These are phyloP conservation scores for Hypoxylon intermedium DNA, from an alignment of 495 filamentous ascomycete species.

Conservation along the genomic window DNA sequence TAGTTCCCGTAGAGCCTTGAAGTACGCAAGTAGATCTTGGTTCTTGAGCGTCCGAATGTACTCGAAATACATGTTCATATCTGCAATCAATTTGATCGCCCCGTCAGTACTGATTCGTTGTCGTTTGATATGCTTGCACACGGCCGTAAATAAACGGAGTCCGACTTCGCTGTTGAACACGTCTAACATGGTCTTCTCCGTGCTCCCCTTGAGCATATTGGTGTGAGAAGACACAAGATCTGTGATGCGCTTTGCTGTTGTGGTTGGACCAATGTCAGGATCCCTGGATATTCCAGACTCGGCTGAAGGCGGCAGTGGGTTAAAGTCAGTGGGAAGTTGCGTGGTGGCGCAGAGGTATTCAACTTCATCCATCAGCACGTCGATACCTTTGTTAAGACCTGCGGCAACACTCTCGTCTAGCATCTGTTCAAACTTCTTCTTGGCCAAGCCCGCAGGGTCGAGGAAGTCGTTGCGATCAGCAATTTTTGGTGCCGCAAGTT, in stretches of 20 bases:
- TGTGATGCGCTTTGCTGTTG: constrained; percentile 79
- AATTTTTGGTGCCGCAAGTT: constrained; percentile 80
- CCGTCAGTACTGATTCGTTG: constrained; percentile 91
- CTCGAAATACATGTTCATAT: constrained; percentile 91
- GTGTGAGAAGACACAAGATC: constrained; percentile 87
- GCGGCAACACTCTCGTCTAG: constrained; percentile 96
- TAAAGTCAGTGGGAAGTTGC: constrained; percentile 88
- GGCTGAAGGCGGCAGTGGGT: constrained; percentile 59
- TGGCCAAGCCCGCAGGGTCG: constrained; percentile 87
- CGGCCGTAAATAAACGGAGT: constrained; percentile 81
- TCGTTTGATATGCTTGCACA: constrained; percentile 97
- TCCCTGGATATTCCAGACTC: constrained; percentile 34
- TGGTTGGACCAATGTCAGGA: constrained; percentile 79
- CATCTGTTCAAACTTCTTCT: constrained; percentile 99
- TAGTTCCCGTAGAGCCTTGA: constrained; percentile 88
- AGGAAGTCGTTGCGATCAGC: constrained; percentile 94
- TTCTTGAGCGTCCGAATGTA: constrained; percentile 85
- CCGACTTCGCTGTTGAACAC: constrained; percentile 99
- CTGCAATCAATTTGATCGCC: constrained; percentile 90
- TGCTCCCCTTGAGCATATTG: constrained; percentile 87
- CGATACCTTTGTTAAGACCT: constrained; percentile 95
- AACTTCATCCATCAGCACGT: constrained; percentile 97
- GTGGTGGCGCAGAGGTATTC: constrained; percentile 92
- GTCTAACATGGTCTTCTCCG: constrained; percentile 96
- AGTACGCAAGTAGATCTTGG: constrained; percentile 83